Percentiles rank a stretch among this genome's conserved stretches.
These are phyloP conservation scores for Oryza nivara DNA, from an alignment of 176 grass and related monocot species.

Conservation along the genomic window DNA sequence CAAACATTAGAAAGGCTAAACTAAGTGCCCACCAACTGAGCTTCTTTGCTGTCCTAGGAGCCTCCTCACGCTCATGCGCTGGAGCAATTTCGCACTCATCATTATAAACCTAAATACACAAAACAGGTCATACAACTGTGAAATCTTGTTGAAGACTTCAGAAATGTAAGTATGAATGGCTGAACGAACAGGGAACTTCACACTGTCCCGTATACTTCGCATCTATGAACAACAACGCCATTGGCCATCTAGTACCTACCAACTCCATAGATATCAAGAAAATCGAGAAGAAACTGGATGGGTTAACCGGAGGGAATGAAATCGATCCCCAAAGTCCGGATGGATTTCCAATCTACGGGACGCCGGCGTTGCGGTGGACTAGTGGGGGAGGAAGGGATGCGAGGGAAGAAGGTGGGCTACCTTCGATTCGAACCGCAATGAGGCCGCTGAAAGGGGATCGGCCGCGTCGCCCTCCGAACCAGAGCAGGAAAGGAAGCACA, in stretches of 20 bases:
- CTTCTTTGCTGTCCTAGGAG: slow-evolving; percentile 36
- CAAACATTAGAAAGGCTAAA: background rate
- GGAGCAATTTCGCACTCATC: slow-evolving; percentile 53
- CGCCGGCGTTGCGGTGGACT: too few species aligned
- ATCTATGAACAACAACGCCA: background rate
- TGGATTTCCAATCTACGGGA: too few species aligned
- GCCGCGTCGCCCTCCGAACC: too few species aligned
- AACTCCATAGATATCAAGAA: background rate
- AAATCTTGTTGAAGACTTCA: slow-evolving; percentile 5
- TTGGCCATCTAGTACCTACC: background rate
- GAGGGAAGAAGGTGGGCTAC: background rate
- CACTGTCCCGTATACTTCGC: background rate
- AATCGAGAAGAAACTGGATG: background rate
- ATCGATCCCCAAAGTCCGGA: too few species aligned
- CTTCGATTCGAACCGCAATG: background rate
- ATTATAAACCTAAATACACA: slow-evolving; percentile 49
- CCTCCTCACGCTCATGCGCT: slow-evolving; percentile 39
- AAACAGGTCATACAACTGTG: background rate
- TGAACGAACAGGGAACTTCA: background rate
- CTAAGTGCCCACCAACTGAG: slow-evolving; percentile 47
- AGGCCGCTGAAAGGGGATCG: background rate
- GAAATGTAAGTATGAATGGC: background rate
- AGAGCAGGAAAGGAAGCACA: background rate
- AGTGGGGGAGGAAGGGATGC: background rate
- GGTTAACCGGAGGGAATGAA: background rate